Base-by-base conservation (phyloP, 2,329 filamentous ascomycete species). In the Madurella fahalii region DNA sequence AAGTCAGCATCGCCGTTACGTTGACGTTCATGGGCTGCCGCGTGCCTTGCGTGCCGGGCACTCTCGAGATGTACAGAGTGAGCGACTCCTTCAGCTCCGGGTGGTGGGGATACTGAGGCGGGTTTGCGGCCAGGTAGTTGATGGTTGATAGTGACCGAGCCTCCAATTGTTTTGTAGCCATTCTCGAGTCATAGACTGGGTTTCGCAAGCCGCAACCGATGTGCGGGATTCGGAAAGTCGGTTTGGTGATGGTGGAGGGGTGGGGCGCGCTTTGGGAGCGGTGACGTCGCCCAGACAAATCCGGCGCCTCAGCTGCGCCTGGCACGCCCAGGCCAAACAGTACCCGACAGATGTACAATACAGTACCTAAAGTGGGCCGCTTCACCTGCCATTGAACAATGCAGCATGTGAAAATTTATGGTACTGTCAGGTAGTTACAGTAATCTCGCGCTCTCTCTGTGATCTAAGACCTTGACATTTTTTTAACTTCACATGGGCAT, bases 61-160 rank as follows among this genome's bases (percentile, higher is more conserved):
- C 93, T 61, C 93, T 80, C 37, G 93, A 90, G 61, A 99, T 95
- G 72, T 99, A 99, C 40, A 99, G 80, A 2, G 86, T 84, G 48
- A 97, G 71, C 4, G 90, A 84, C 47, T 90, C 83, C 59, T 86
- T 81, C 59, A 77, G 81, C 63, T 84, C 82, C 5, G 89, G 87
- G 66, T 89, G 89, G 65, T 87, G 81, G 47, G 90, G 90, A 69
- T 95, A 94, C 64, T 85, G 81, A 45, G 94, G 93, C 41, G 93
- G 94, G 65, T 95, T 90, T 49, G 87, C 82, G 59, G 94, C 93
- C 59, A 96, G 81, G 41, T 81, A 76, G 61, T 90, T 94, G 60
- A 99, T 80, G 50, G 84, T 79, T 50, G 88, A 87, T 43, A 97
- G 77, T 44, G 93, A 97, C 64, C 81, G 85, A 62, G 93, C 94